phyloP scores from a whole-genome alignment of 495 filamentous ascomycete species.

The Penicillium goetzii region DNA sequence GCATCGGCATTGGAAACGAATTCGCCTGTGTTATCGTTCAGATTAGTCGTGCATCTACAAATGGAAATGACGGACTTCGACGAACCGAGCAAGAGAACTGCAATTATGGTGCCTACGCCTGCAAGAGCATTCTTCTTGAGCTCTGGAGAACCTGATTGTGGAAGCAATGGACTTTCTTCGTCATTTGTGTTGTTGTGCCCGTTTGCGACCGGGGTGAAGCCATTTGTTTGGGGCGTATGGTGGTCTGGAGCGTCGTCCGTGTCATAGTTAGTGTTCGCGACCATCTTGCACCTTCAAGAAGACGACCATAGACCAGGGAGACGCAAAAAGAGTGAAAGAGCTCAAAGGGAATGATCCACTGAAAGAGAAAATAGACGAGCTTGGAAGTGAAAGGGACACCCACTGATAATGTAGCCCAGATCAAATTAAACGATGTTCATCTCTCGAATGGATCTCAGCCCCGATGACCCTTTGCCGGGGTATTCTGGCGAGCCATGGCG shows the following conservation, averaged over 20 bases:
- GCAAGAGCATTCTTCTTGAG: slow-evolving; percentile 19
- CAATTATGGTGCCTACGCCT: slow-evolving; percentile 39
- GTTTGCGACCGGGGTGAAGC: neutral
- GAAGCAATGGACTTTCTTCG: slow-evolving; percentile 33
- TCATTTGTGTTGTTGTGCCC: slow-evolving; percentile 15
- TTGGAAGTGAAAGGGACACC: neutral
- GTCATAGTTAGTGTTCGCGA: slow-evolving; percentile 11
- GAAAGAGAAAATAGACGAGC: neutral
- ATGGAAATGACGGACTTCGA: neutral
- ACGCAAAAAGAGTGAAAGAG: neutral
- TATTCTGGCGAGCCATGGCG: slow-evolving; percentile 14
- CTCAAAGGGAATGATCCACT: neutral
- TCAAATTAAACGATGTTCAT: neutral
- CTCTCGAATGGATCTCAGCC: slow-evolving; percentile 5
- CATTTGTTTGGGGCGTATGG: neutral
- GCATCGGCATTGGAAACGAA: slow-evolving; percentile 67
- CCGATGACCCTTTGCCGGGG: slow-evolving; percentile 7
- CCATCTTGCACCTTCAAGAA: slow-evolving; percentile 6
- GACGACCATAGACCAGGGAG: neutral
- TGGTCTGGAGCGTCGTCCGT: neutral
- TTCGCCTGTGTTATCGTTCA: slow-evolving; percentile 48
- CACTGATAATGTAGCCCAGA: neutral
- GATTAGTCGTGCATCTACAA: neutral
- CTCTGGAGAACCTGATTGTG: neutral
- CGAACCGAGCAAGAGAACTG: slow-evolving; percentile 42